These are phyloP conservation scores for Gonapodya prolifera DNA, from an alignment of 192 early-diverging fungal genomes.

Conservation along the genomic window DNA sequence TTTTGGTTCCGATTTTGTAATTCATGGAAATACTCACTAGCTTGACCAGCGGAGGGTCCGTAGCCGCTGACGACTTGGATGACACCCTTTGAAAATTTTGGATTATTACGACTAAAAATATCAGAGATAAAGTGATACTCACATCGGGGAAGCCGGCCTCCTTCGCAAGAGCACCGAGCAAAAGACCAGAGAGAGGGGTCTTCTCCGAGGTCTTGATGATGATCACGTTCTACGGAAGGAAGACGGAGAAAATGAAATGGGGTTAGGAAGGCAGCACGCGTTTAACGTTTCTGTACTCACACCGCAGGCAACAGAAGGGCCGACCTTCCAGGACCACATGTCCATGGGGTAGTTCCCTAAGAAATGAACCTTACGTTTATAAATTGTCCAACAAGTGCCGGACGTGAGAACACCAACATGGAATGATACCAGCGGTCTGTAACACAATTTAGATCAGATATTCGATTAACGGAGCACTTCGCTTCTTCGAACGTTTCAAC, in stretches of 20 bases:
- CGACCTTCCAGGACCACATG: conserved; percentile 22
- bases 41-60: conserved; percentile 18
- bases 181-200: conserved; percentile 20
- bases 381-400: no score
- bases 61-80: conserved; percentile 29
- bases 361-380: not conserved
- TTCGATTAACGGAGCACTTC: not conserved
- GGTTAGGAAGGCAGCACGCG: not conserved
- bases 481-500: no score
- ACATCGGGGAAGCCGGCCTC: conserved; percentile 11
- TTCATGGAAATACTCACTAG: conserved; percentile 6
- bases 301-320: conserved; percentile 19
- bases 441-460: not conserved
- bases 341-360: conserved; percentile 6
- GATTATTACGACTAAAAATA: not conserved
- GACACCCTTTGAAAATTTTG: conserved; percentile 9
- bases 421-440: conserved; percentile 13
- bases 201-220: conserved; percentile 26
- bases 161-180: conserved; percentile 18
- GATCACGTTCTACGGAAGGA: conserved; percentile 10
- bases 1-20: no score
- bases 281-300: not conserved
- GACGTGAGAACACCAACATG: conserved; percentile 17
- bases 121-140: not conserved
- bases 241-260: not conserved